Evolutionary conservation across 1,139 yeast species (phyloP).

Genomic region (Entelexis sorbosivorans): DNA sequence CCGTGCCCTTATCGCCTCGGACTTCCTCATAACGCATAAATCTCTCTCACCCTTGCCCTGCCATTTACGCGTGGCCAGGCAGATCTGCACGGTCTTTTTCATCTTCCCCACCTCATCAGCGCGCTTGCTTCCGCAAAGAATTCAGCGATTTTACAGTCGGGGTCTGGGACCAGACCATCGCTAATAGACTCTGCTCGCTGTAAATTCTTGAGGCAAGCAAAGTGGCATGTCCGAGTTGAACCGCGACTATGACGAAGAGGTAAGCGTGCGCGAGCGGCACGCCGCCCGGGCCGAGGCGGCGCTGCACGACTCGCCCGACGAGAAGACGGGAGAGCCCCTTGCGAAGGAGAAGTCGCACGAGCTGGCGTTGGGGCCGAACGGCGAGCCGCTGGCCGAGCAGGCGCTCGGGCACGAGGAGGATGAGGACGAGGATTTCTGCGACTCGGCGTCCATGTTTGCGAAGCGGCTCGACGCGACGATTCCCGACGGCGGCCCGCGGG

Average conservation of each 20-base stretch:
- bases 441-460: slow-evolving; percentile 2
- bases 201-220: too few species aligned
- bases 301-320: background rate
- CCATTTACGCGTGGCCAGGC: background rate
- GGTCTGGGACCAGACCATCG: too few species aligned
- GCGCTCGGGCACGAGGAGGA: background rate
- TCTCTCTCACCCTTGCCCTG: background rate
- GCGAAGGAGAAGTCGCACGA: background rate
- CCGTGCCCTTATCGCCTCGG: background rate
- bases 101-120: background rate
- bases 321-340: too few species aligned
- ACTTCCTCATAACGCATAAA: background rate
- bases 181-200: too few species aligned
- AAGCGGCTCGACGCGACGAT: slow-evolving; percentile 23
- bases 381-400: slow-evolving; percentile 40
- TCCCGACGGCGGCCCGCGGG: slow-evolving; percentile 57
- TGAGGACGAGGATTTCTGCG: background rate
- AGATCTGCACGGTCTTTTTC: background rate
- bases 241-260: background rate
- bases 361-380: slow-evolving; percentile 37
- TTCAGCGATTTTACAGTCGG: too few species aligned
- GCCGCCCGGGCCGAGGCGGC: background rate
- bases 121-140: background rate
- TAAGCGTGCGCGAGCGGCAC: background rate
- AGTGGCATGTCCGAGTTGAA: background rate